Conservation (phyloP, 2,329 filamentous ascomycete genomes). For the Cryphonectria carpinicola region DNA sequence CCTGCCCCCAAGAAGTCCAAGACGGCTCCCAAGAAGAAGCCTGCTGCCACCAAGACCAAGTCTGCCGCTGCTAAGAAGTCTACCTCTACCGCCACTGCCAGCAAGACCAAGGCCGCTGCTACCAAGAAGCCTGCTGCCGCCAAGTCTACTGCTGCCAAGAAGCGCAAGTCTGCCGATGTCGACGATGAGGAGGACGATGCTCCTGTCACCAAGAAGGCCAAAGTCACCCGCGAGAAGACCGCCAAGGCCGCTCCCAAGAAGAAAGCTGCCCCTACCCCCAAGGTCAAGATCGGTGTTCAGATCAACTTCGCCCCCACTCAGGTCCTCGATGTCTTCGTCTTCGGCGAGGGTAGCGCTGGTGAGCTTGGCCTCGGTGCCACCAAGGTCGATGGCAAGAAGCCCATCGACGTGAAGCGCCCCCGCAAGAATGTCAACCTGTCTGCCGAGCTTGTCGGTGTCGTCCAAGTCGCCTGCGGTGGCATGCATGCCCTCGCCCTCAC, state of each 20-base stretch:
- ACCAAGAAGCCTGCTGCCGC: slow-evolving; percentile 1
- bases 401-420: slow-evolving; percentile 75
- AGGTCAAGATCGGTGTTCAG: slow-evolving; percentile 34
- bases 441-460: slow-evolving; percentile 64
- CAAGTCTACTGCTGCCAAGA: slow-evolving; percentile 15
- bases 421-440: slow-evolving; percentile 67
- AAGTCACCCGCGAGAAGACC: slow-evolving; percentile 46
- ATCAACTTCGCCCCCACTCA: slow-evolving; percentile 69
- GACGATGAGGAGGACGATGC: slow-evolving; percentile 23
- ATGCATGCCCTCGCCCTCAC: slow-evolving; percentile 83
- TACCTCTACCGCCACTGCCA: slow-evolving; percentile 30
- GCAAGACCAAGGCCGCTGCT: slow-evolving; percentile 28
- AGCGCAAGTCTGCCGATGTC: slow-evolving; percentile 25
- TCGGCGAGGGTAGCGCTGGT: slow-evolving; percentile 78
- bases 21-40: slow-evolving; percentile 29
- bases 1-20: slow-evolving; percentile 12
- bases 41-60: slow-evolving; percentile 24
- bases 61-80: slow-evolving; percentile 5
- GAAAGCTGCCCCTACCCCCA: background rate
- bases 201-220: slow-evolving; percentile 41
- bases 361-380: slow-evolving; percentile 76
- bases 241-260: slow-evolving; percentile 30
- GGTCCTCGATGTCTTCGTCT: slow-evolving; percentile 75
- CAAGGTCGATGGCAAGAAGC: slow-evolving; percentile 60
- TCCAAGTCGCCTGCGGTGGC: slow-evolving; percentile 76